Percentiles rank a stretch among this genome's conserved stretches.
These are phyloP conservation scores for Daldinia eschscholtzii DNA, from an alignment of 2,329 filamentous ascomycete genomes.

Conservation along the genomic window DNA sequence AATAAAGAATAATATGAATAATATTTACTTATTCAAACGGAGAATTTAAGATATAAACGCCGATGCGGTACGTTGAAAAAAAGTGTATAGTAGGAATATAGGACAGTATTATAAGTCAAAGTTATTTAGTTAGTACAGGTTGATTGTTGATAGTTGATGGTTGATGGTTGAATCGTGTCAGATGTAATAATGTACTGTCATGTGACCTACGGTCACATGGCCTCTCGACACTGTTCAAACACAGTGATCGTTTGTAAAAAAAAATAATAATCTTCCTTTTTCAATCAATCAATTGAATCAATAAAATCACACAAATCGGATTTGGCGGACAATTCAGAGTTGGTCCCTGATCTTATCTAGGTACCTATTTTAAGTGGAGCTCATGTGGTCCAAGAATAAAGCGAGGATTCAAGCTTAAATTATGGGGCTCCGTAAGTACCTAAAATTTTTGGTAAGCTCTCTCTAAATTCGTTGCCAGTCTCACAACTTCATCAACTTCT, in stretches of 20 bases:
- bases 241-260: too few species aligned
- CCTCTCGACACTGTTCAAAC: too few species aligned
- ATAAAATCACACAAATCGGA: too few species aligned
- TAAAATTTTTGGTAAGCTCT: constrained; percentile 23
- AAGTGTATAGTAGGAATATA: background rate
- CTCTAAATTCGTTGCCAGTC: background rate
- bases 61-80: background rate
- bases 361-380: constrained; percentile 6
- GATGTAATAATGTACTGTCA: too few species aligned
- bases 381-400: background rate
- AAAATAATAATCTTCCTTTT: too few species aligned
- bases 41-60: background rate
- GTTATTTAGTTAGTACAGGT: background rate
- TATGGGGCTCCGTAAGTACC: constrained; percentile 20
- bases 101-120: background rate
- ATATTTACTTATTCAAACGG: background rate
- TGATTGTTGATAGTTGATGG: background rate
- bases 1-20: background rate
- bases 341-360: constrained; percentile 16
- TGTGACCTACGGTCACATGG: too few species aligned
- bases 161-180: constrained; percentile 9
- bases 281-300: too few species aligned
- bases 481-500: background rate
- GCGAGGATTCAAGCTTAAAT: background rate
- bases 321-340: constrained; percentile 1